phyloP scores from a whole-genome alignment of 2,329 filamentous ascomycete genomes.

The Curvularia verruculosa region DNA sequence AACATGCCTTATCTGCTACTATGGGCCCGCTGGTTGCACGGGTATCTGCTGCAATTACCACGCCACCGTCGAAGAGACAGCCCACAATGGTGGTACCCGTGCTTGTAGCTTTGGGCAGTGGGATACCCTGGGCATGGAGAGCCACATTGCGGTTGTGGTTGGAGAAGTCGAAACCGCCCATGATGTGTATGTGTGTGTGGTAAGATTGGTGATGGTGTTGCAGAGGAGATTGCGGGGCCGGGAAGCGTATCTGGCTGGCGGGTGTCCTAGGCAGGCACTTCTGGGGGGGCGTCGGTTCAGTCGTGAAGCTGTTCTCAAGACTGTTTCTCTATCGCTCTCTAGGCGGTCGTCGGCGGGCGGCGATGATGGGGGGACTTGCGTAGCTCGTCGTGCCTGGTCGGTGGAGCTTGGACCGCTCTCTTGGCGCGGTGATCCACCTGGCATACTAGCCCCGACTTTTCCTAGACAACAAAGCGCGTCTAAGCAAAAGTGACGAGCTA shows the following conservation, averaged over 20 bases:
- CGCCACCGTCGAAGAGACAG: constrained; percentile 93
- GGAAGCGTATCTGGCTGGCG: not conserved
- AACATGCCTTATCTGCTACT: constrained; percentile 87
- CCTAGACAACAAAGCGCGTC: constrained; percentile 26
- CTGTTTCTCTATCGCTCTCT: not conserved
- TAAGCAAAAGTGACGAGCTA: constrained; percentile 10
- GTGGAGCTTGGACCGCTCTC: constrained; percentile 24
- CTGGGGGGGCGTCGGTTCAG: not conserved
- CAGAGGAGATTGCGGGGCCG: not conserved
- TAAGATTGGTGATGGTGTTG: not conserved
- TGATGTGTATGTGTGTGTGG: constrained; percentile 55
- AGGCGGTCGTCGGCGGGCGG: constrained; percentile 10
- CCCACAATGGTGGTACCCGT: constrained; percentile 99
- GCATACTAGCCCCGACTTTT: constrained; percentile 15
- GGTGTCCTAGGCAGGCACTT: not conserved
- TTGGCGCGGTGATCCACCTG: constrained; percentile 18
- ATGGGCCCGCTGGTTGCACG: constrained; percentile 96
- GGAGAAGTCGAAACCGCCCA: constrained; percentile 84
- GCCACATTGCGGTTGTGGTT: constrained; percentile 99
- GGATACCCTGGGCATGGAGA: constrained; percentile 90
- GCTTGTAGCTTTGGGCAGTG: constrained; percentile 95
- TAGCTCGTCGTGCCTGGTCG: constrained; percentile 31
- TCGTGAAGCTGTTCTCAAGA: not conserved
- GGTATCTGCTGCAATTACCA: constrained; percentile 98
- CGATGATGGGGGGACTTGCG: constrained; percentile 26